Evolutionary conservation across 805 yeast species (phyloP).

Genomic region (Candida succiphila): DNA sequence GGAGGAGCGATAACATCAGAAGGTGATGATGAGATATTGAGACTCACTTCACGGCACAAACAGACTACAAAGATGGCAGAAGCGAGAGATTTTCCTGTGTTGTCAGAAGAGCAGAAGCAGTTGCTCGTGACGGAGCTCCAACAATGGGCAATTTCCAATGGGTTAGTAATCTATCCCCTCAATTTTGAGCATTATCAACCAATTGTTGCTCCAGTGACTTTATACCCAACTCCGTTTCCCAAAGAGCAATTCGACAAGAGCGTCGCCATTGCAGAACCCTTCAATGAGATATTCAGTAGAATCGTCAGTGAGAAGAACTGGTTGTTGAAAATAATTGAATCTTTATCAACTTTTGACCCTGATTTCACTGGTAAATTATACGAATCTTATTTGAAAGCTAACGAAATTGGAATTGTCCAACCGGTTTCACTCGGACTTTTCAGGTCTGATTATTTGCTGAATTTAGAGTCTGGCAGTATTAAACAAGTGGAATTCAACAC

Average conservation of each 20-base stretch:
- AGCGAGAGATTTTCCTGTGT: conserved; percentile 8
- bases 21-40: too few species aligned
- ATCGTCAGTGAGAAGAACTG: conserved; percentile 54
- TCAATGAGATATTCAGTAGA: conserved; percentile 65
- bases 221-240: conserved; percentile 88
- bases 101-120: conserved; percentile 3
- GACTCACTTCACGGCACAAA: too few species aligned
- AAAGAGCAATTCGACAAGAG: conserved; percentile 57
- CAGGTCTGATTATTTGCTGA: conserved; percentile 82
- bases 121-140: conserved; percentile 23
- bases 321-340: conserved; percentile 46
- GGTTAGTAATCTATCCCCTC: conserved; percentile 74
- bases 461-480: conserved; percentile 39
- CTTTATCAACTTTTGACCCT: conserved; percentile 48
- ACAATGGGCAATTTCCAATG: conserved; percentile 76
- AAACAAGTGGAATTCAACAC: conserved; percentile 97
- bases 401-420: conserved; percentile 43
- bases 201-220: conserved; percentile 77
- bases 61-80: background rate
- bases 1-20: too few species aligned
- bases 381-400: conserved; percentile 43
- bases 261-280: conserved; percentile 49
- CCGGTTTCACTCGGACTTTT: conserved; percentile 73
- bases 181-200: conserved; percentile 33
- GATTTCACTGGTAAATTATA: conserved; percentile 79